Conservation (phyloP, 192 early-diverging fungal genomes). For the Backusella australiensis region DNA sequence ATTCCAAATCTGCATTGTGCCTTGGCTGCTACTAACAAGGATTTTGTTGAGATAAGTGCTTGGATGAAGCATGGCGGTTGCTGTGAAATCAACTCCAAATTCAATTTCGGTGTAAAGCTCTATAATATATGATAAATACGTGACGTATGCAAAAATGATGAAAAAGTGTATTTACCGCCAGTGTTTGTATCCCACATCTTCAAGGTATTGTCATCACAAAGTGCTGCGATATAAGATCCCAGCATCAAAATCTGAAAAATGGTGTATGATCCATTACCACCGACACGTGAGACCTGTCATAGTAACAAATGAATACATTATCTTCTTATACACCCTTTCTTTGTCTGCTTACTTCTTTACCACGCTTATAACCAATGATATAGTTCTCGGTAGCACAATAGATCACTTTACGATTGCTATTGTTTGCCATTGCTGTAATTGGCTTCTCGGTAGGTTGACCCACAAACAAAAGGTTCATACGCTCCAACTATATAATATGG, state of each 20-base stretch:
- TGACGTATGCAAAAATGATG: background rate
- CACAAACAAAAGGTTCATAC: slow-evolving; percentile 78
- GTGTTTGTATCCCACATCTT: slow-evolving; percentile 75
- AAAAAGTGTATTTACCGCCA: slow-evolving; percentile 47
- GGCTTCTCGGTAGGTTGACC: slow-evolving; percentile 64
- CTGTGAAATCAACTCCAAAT: slow-evolving; percentile 71
- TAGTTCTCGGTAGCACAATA: slow-evolving; percentile 70
- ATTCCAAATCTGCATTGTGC: slow-evolving; percentile 94
- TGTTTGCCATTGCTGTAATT: slow-evolving; percentile 69
- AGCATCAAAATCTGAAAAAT: slow-evolving; percentile 70
- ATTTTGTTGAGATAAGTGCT: slow-evolving; percentile 98
- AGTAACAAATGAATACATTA: slow-evolving; percentile 16
- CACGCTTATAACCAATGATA: slow-evolving; percentile 65
- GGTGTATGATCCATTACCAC: slow-evolving; percentile 34
- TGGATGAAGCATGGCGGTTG: slow-evolving; percentile 84
- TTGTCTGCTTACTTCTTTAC: slow-evolving; percentile 53
- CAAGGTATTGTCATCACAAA: slow-evolving; percentile 79
- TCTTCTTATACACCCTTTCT: background rate
- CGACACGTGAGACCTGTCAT: slow-evolving; percentile 25
- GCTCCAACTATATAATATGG: slow-evolving; percentile 46
- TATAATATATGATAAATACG: slow-evolving; percentile 16
- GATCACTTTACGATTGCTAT: slow-evolving; percentile 56
- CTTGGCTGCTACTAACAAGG: slow-evolving; percentile 80
- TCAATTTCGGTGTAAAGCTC: slow-evolving; percentile 73
- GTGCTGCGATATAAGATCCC: slow-evolving; percentile 71